Evolutionary conservation across 306 rosid species (phyloP).

Genomic region (Canavalia gladiata): DNA sequence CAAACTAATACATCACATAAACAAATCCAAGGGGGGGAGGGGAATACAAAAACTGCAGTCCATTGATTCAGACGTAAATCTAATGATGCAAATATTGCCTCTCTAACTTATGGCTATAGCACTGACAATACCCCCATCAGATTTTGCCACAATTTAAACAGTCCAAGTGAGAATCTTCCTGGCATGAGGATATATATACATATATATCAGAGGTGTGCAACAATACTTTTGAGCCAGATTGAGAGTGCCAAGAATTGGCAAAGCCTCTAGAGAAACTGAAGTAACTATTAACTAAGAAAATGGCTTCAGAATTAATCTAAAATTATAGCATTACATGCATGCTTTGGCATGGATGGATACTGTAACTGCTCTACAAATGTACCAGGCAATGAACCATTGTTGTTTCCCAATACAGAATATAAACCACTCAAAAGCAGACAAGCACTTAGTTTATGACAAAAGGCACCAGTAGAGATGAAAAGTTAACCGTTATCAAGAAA

Average conservation of each 20-base stretch:
- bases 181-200: constrained; percentile 7
- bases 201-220: neutral
- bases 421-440: constrained; percentile 26
- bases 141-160: constrained; percentile 14
- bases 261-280: constrained; percentile 10
- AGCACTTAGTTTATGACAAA: constrained; percentile 13
- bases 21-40: neutral
- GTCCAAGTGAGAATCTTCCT: neutral
- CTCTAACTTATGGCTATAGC: neutral
- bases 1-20: constrained; percentile 1
- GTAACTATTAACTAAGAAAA: constrained; percentile 22
- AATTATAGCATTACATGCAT: constrained; percentile 28
- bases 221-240: neutral
- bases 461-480: constrained; percentile 28
- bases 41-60: neutral
- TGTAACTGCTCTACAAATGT: constrained; percentile 16
- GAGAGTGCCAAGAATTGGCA: constrained; percentile 32
- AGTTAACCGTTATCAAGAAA: neutral
- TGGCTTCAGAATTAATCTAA: neutral
- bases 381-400: constrained; percentile 3
- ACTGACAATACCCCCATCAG: neutral
- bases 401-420: constrained; percentile 18
- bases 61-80: constrained; percentile 18
- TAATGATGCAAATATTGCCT: constrained; percentile 24
- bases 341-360: constrained; percentile 26